Percentiles rank a stretch among this genome's conserved stretches.
These are phyloP conservation scores for Dendryphion nanum DNA, from an alignment of 2,329 filamentous ascomycete genomes.

Conservation along the genomic window DNA sequence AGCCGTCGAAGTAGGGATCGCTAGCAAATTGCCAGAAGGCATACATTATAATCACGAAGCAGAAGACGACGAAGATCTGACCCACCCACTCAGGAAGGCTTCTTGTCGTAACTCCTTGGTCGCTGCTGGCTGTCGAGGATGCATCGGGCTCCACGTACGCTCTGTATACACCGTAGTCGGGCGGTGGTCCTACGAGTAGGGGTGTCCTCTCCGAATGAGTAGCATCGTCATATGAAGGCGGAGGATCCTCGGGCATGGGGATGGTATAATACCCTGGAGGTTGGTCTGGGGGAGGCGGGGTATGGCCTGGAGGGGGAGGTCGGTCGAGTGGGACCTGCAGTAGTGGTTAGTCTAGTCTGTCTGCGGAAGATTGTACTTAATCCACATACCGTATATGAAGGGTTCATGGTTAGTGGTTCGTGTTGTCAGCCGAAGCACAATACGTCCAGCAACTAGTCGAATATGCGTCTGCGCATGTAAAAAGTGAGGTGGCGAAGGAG, in stretches of 20 bases:
- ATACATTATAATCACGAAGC: constrained; percentile 29
- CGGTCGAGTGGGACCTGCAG: too few species aligned
- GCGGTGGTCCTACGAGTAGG: constrained; percentile 28
- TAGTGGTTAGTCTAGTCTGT: too few species aligned
- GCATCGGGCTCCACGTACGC: constrained; percentile 26
- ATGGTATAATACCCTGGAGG: constrained; percentile 6
- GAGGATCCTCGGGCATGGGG: constrained; percentile 27
- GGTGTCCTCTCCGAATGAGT: constrained; percentile 21
- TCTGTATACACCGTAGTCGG: constrained; percentile 30
- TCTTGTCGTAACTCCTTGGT: constrained; percentile 20
- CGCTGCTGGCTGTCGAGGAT: constrained; percentile 30
- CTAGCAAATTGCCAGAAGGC: constrained; percentile 29
- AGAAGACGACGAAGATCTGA: constrained; percentile 22
- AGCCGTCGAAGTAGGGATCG: constrained; percentile 12
- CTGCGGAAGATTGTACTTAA: too few species aligned
- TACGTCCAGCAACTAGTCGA: too few species aligned
- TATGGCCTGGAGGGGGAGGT: too few species aligned
- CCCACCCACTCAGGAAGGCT: constrained; percentile 29
- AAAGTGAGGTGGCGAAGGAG: too few species aligned
- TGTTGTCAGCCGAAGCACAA: too few species aligned
- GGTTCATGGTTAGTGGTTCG: too few species aligned
- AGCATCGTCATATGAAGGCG: constrained; percentile 35
- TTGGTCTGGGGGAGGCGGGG: too few species aligned
- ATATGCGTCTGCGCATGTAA: too few species aligned
- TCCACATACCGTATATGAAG: too few species aligned